These are phyloP conservation scores for Corynascus novoguineensis DNA, from an alignment of 495 filamentous ascomycete species.

Conservation along the genomic window DNA sequence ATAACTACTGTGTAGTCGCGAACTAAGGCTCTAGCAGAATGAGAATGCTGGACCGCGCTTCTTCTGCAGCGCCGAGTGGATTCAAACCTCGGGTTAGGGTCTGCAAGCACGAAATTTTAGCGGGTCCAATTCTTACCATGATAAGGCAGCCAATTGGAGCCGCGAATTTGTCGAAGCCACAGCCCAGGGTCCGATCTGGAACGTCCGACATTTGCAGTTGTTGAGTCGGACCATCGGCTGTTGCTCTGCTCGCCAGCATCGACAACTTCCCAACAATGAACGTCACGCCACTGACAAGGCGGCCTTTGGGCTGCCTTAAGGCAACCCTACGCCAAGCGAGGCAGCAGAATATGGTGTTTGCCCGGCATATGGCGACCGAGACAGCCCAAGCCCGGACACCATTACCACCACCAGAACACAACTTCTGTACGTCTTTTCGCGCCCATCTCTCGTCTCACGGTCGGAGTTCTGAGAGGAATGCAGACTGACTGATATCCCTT, in stretches of 20 bases:
- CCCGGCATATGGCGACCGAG: constrained; percentile 35
- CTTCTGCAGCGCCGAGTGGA: background rate
- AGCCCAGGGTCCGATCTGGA: background rate
- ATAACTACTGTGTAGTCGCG: too few relatives aligned
- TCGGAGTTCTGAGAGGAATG: too few relatives aligned
- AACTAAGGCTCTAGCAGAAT: too few relatives aligned
- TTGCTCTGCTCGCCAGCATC: background rate
- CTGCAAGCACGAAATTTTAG: background rate
- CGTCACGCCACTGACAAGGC: constrained; percentile 46
- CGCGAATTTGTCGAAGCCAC: background rate
- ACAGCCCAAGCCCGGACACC: constrained; percentile 22
- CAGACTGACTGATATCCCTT: background rate
- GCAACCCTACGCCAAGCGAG: constrained; percentile 46
- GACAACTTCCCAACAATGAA: constrained; percentile 47
- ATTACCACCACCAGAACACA: constrained; percentile 27
- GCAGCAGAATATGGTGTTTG: constrained; percentile 34
- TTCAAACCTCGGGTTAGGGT: background rate
- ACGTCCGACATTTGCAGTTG: background rate
- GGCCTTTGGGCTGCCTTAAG: constrained; percentile 65
- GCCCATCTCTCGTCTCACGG: background rate
- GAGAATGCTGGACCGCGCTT: too few relatives aligned
- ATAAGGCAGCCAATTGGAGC: constrained; percentile 1
- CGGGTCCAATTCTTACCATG: background rate
- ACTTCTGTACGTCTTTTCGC: constrained; percentile 23
- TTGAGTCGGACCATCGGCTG: background rate